These are phyloP conservation scores for Xylaria sp. DNA, from an alignment of 2,329 filamentous ascomycete species.

Conservation along the genomic window DNA sequence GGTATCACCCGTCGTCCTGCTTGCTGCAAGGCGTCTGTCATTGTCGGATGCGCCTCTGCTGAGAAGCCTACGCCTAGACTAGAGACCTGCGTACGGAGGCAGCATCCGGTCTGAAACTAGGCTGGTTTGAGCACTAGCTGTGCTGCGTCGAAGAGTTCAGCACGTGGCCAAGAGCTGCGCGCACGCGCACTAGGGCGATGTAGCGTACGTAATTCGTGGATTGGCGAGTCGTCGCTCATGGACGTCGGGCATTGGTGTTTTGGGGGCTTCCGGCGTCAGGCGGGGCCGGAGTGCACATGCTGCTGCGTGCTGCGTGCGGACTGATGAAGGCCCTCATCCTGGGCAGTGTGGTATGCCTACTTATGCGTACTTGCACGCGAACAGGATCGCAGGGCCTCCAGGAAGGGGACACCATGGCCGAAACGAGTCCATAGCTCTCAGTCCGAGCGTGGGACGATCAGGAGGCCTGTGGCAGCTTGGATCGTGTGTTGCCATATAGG, in stretches of 20 bases:
- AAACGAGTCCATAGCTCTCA: slow-evolving; percentile 19
- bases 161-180: slow-evolving; percentile 28
- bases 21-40: slow-evolving; percentile 17
- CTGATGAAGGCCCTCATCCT: too few species aligned
- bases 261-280: background rate
- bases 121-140: slow-evolving; percentile 18
- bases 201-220: background rate
- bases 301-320: too few species aligned
- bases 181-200: slow-evolving; percentile 8
- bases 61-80: slow-evolving; percentile 6
- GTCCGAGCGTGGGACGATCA: slow-evolving; percentile 32
- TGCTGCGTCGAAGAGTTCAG: slow-evolving; percentile 4
- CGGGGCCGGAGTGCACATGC: background rate
- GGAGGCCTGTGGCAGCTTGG: slow-evolving; percentile 17
- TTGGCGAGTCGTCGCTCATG: background rate
- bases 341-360: background rate
- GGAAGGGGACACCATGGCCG: slow-evolving; percentile 17
- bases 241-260: background rate
- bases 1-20: slow-evolving; percentile 24
- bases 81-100: slow-evolving; percentile 18
- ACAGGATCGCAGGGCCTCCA: slow-evolving; percentile 6
- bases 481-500: slow-evolving; percentile 23
- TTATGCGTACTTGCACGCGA: slow-evolving; percentile 1
- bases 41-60: slow-evolving; percentile 18
- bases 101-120: slow-evolving; percentile 30